Percentiles rank a stretch among this genome's conserved stretches.
phyloP scores from a whole-genome alignment of 257 asterid species.

The Rehmannia glutinosa region DNA sequence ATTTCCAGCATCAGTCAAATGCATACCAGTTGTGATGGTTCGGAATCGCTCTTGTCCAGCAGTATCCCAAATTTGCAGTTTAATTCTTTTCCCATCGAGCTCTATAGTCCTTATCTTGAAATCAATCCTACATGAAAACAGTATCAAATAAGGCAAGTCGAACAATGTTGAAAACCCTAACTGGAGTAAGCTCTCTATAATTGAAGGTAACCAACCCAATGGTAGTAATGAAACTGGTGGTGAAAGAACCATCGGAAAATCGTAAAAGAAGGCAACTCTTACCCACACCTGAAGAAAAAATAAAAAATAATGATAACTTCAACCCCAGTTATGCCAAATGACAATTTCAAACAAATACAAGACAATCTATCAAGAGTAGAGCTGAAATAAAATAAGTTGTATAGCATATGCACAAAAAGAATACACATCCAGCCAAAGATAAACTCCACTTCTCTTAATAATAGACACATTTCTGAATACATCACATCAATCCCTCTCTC shows the following conservation, averaged over 20 bases:
- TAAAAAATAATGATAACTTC: neutral
- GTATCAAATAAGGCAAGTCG: conserved; percentile 2
- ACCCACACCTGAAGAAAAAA: conserved; percentile 61
- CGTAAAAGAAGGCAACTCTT: conserved; percentile 98
- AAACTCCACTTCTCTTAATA: too few relatives aligned
- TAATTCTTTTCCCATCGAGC: conserved; percentile 63
- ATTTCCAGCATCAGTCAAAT: conserved; percentile 3
- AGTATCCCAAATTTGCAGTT: conserved; percentile 69
- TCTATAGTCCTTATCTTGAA: conserved; percentile 66
- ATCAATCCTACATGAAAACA: conserved; percentile 45
- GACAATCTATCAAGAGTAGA: conserved; percentile 1
- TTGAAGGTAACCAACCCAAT: conserved; percentile 46
- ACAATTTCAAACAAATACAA: neutral
- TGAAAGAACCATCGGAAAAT: conserved; percentile 98
- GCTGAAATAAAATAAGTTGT: neutral
- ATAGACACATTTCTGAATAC: too few relatives aligned
- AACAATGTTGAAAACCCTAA: conserved; percentile 7
- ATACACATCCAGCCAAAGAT: neutral
- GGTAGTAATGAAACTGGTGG: conserved; percentile 94
- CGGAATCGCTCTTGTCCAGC: conserved; percentile 73
- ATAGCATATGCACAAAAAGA: neutral
- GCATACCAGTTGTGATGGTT: conserved; percentile 61
- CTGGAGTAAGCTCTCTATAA: neutral
- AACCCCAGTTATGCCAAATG: conserved; percentile 1
- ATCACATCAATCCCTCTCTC: too few relatives aligned